Evolutionary conservation across 345 rosid genomes (phyloP), one percentile per base, ranked within the genome.

Genomic region (Dipteronia dyeriana): DNA sequence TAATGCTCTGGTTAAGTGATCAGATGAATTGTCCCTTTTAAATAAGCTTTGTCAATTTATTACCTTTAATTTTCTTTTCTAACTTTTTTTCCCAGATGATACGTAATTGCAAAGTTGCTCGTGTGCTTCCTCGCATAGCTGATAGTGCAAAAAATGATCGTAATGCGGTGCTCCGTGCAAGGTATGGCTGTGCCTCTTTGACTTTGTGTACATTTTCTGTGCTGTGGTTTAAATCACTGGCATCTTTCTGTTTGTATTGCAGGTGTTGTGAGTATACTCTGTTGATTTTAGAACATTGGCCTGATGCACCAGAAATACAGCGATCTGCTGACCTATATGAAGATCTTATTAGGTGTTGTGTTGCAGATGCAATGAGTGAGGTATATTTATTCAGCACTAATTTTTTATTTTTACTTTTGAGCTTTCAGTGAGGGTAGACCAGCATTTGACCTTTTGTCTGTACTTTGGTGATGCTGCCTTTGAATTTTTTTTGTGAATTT

Each of bases 351-450:
- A 87, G 89, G 80, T 96, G 98, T 80, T 94, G 98, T 67, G 98
- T 91, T 81, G 95, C 90, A 19, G 99, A 96, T 89, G 99, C 99
- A 78, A 96, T 96, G 97, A 96, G 99, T 79, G 99, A 96, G 99
- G 99, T 96, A 86, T 66, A 41, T 61, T 49, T 79, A 53, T 71
- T 68, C 11, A 12, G 23, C 76, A 29, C 53, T 31, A 39, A 13
- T 79, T 67, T 6, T 73, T 0, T 41, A 17, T 57, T 57, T n/a
- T 57, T 20, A 57, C 26, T n/a, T 57, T 14, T 57, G 25, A n/a
- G 26, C 26, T 56, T 78, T 49, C 63, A 53, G 13, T 56, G 64
- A 11, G 8, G 9, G 47, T 16, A 47, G 54, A 68, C 17, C n/a
- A 68, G 38, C 26, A 64, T 70, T 41, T 74, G 69, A 43, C 68